These are phyloP conservation scores for Apiotrichum akiyoshidainum DNA, from an alignment of 1,284 basidiomycete genomes.

Conservation along the genomic window DNA sequence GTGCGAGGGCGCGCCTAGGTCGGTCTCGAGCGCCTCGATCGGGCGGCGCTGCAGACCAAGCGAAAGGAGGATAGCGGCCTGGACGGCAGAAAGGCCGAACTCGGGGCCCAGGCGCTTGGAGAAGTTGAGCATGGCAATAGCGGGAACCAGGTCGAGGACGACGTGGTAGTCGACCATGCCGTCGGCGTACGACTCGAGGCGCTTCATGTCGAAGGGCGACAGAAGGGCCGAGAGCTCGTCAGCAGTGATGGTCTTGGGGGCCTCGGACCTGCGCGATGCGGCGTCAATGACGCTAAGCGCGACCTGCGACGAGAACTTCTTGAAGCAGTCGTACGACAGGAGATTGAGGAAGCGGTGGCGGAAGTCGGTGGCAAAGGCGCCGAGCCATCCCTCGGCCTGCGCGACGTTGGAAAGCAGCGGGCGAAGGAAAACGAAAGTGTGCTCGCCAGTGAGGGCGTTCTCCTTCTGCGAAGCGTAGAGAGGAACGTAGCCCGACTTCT, in stretches of 20 bases:
- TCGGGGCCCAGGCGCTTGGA: constrained; percentile 63
- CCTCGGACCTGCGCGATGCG: constrained; percentile 55
- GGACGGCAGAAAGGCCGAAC: constrained; percentile 72
- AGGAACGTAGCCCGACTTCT: constrained; percentile 83
- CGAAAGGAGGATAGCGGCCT: constrained; percentile 81
- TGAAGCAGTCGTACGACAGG: constrained; percentile 83
- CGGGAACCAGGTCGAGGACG: constrained; percentile 85
- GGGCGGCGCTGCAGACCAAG: constrained; percentile 88
- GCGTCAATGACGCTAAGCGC: constrained; percentile 87
- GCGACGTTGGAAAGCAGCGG: constrained; percentile 60
- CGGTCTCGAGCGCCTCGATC: constrained; percentile 85
- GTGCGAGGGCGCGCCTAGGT: constrained; percentile 63
- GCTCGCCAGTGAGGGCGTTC: constrained; percentile 94
- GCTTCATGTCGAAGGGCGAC: constrained; percentile 92
- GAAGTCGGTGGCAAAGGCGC: constrained; percentile 91
- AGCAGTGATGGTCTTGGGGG: constrained; percentile 53
- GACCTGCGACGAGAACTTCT: constrained; percentile 83
- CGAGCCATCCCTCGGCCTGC: constrained; percentile 68
- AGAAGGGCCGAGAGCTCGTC: constrained; percentile 70
- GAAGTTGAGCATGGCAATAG: constrained; percentile 78
- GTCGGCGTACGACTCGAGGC: constrained; percentile 91
- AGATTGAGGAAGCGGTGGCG: constrained; percentile 82
- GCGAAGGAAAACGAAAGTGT: constrained; percentile 91
- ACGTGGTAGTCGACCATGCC: constrained; percentile 97
- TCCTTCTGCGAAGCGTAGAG: constrained; percentile 90